phyloP scores from a whole-genome alignment of 176 grass and related monocot genomes.

The Thinopyrum elongatum region DNA sequence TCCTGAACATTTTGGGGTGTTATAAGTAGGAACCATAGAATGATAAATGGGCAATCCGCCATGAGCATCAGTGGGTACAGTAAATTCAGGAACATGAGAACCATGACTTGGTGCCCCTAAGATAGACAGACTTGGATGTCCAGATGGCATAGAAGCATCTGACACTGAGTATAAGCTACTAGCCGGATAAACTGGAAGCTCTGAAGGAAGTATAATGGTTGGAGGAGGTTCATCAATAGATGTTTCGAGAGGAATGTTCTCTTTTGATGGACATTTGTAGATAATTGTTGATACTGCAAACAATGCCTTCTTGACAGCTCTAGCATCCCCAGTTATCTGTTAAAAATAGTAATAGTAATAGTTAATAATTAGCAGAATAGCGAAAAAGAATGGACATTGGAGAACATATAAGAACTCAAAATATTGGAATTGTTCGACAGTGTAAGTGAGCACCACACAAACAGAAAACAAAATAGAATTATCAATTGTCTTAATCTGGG shows the following conservation, averaged over 20 bases:
- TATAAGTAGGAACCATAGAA: slow-evolving; percentile 63
- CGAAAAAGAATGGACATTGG: slow-evolving; percentile 1
- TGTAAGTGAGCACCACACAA: not conserved
- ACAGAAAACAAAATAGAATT: slow-evolving; percentile 2
- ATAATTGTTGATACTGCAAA: slow-evolving; percentile 81
- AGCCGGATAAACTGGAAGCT: slow-evolving; percentile 71
- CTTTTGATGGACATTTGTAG: slow-evolving; percentile 82
- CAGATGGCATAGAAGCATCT: slow-evolving; percentile 50
- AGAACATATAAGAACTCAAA: slow-evolving; percentile 18
- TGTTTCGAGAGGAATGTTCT: slow-evolving; percentile 83
- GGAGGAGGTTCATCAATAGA: slow-evolving; percentile 62
- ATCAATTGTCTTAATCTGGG: not conserved
- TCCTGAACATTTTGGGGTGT: slow-evolving; percentile 56
- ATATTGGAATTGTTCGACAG: not conserved
- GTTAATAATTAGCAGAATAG: slow-evolving; percentile 25
- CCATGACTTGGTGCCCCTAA: slow-evolving; percentile 51
- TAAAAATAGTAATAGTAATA: not conserved
- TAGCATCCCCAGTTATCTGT: slow-evolving; percentile 81
- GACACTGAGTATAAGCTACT: slow-evolving; percentile 50
- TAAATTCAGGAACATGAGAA: slow-evolving; percentile 57
- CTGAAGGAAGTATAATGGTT: slow-evolving; percentile 82
- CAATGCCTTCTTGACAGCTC: slow-evolving; percentile 78
- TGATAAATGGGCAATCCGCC: slow-evolving; percentile 61
- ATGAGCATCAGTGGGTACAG: slow-evolving; percentile 50
- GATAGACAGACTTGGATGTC: slow-evolving; percentile 46